phyloP scores from a whole-genome alignment of 305 asterid genomes.

The Fraxinus paxiana region DNA sequence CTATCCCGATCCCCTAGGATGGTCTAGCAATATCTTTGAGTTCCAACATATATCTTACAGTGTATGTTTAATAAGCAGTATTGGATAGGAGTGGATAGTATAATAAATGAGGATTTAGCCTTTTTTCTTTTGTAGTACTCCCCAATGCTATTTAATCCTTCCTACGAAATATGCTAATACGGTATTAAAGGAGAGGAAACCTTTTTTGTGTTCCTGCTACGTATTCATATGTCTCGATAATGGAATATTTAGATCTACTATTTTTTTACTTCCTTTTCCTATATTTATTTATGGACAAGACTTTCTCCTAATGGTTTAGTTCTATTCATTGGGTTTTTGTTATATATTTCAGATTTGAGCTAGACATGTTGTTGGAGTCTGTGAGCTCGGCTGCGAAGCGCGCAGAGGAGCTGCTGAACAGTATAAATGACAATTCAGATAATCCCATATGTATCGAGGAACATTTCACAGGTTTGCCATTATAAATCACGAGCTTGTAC shows the following conservation, averaged over 20 bases:
- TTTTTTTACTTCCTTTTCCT: not conserved
- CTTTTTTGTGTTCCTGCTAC: not conserved
- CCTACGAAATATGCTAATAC: not conserved
- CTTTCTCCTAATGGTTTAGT: constrained; percentile 12
- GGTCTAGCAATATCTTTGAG: not conserved
- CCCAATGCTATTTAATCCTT: not conserved
- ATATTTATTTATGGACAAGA: constrained; percentile 6
- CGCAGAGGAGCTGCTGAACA: constrained; percentile 74
- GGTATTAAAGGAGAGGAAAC: not conserved
- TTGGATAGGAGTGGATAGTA: not conserved
- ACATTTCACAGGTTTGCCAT: constrained; percentile 72
- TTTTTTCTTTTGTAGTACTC: not conserved
- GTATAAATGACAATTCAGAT: constrained; percentile 57
- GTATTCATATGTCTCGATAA: constrained; percentile 19
- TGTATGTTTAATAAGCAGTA: not conserved
- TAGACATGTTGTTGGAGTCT: constrained; percentile 92
- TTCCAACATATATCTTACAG: constrained; percentile 1
- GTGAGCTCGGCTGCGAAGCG: constrained; percentile 79
- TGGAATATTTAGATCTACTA: not conserved
- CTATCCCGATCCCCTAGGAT: not conserved
- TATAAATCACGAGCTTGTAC: constrained; percentile 14
- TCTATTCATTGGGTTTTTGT: constrained; percentile 25
- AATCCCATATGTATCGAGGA: constrained; percentile 66
- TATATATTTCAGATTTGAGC: constrained; percentile 70
- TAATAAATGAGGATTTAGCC: not conserved